Conservation (phyloP, 768 basidiomycete genomes). For the Hericium erinaceus region DNA sequence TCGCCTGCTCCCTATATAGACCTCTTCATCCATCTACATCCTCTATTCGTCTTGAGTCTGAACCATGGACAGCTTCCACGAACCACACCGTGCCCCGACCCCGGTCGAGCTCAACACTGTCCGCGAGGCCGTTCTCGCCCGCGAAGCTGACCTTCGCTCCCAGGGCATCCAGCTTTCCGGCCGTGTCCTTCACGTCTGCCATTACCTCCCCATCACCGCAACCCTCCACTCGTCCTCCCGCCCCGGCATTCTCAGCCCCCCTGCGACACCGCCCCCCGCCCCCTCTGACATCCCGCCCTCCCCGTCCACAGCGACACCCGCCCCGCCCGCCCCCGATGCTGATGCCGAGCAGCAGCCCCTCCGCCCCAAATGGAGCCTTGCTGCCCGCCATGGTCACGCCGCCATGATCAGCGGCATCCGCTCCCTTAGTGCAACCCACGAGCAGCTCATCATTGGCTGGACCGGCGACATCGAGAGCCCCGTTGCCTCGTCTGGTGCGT, state of each 20-base stretch:
- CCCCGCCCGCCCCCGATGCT: constrained; percentile 10
- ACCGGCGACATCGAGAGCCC: constrained; percentile 70
- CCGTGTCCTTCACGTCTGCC: constrained; percentile 85
- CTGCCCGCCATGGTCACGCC: constrained; percentile 79
- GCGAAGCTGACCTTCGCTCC: constrained; percentile 64
- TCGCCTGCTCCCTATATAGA: not conserved
- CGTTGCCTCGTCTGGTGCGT: constrained; percentile 20
- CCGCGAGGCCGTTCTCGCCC: constrained; percentile 56
- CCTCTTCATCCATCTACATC: not conserved
- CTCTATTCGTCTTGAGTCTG: not conserved
- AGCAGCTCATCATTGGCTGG: constrained; percentile 91
- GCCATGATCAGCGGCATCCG: constrained; percentile 94
- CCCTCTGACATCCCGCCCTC: constrained; percentile 35
- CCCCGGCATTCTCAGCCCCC: constrained; percentile 56
- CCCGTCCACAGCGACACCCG: constrained; percentile 5
- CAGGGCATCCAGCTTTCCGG: constrained; percentile 73
- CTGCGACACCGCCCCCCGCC: constrained; percentile 65
- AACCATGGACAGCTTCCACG: constrained; percentile 63
- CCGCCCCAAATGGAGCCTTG: constrained; percentile 56
- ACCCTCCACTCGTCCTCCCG: constrained; percentile 36
- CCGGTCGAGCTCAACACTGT: constrained; percentile 66
- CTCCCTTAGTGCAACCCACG: constrained; percentile 72
- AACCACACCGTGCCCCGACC: constrained; percentile 32
- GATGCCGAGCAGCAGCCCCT: constrained; percentile 1
- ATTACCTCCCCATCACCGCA: constrained; percentile 76